Base-by-base conservation (phyloP, 768 basidiomycete species). In the Neoboletus subvelutipes region DNA sequence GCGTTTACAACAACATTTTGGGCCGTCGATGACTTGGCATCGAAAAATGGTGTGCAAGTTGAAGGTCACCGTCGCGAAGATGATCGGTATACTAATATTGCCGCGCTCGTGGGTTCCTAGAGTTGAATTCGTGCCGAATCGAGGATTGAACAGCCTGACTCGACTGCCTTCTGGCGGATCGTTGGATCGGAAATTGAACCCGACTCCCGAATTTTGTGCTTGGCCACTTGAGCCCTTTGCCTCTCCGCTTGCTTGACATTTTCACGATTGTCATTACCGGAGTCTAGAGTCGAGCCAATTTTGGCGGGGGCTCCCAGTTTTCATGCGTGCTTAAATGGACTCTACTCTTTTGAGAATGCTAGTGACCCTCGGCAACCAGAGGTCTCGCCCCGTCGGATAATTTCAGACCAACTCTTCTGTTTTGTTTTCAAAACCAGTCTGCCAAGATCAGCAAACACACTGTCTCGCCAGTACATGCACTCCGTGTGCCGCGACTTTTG, bases 31-130 rank as follows among this genome's bases (percentile, higher is more conserved):
- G 28, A 29, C 57, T 28, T 13, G 24, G 31, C 28, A 47, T 17
- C 15, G 48, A 56, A 47, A 37, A 37, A 42, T 9, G 31, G 52
- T 40, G n/a, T 26, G 26, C 45, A 31, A 20, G n/a, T n/a, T 11
- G 1, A 47, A 41, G 60, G 47, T 63, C 57, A n/a, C 55, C 61
- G 55, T 57, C 37, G 40, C 28, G 50, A 50, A 66, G 53, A 50
- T 56, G 61, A 63, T 46, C 51, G 49, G 53, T 54, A 11, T 22
- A 40, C n/a, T 12, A 22, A 43, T 13, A 45, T 39, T 12, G n/a
- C 52, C 41, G 46, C 40, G n/a, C 42, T 33, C 43, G 49, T 52
- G 43, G 46, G n/a, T 43, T 49, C 41, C 18, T 46, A 18, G 20
- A 5, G 29, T 17, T 22, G 37, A 49, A 24, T 26, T 36, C 33